Conservation (phyloP, 2,329 filamentous ascomycete species). For the Emergomyces africanus region DNA sequence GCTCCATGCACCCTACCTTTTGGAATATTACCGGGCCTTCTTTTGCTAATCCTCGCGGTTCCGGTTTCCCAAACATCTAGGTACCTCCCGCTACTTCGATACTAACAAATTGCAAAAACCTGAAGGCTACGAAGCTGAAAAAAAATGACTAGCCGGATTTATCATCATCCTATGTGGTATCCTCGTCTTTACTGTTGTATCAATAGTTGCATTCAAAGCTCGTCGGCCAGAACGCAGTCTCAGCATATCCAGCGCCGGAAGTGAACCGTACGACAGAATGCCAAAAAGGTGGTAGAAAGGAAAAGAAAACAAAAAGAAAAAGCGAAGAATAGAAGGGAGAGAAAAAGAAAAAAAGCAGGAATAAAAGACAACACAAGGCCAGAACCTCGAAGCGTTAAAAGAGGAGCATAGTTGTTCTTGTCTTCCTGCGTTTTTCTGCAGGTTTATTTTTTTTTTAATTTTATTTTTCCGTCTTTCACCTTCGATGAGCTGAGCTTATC, state of each 20-base stretch:
- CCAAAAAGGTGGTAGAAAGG: background rate
- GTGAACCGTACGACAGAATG: background rate
- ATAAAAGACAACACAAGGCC: background rate
- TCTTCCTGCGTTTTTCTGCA: no score
- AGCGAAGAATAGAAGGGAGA: background rate
- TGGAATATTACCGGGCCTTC: background rate
- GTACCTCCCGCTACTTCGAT: conserved; percentile 77
- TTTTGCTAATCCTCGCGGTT: background rate
- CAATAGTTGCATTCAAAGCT: background rate
- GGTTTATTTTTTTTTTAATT: background rate
- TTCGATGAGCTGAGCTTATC: background rate
- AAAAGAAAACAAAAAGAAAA: background rate
- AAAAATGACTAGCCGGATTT: conserved; percentile 19
- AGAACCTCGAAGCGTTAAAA: background rate
- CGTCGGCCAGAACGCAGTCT: background rate
- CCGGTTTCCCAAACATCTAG: conserved; percentile 32
- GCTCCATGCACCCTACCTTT: background rate
- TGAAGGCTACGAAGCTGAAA: conserved; percentile 58
- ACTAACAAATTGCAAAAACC: conserved; percentile 71
- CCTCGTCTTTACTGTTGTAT: background rate
- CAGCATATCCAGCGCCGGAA: background rate
- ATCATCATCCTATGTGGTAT: conserved; percentile 8
- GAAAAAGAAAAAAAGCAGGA: no score
- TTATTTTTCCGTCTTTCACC: background rate
- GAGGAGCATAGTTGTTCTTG: background rate